Evolutionary conservation across 148 eudicot genomes (phyloP).

Genomic region (Rhododendron ferrugineum): DNA sequence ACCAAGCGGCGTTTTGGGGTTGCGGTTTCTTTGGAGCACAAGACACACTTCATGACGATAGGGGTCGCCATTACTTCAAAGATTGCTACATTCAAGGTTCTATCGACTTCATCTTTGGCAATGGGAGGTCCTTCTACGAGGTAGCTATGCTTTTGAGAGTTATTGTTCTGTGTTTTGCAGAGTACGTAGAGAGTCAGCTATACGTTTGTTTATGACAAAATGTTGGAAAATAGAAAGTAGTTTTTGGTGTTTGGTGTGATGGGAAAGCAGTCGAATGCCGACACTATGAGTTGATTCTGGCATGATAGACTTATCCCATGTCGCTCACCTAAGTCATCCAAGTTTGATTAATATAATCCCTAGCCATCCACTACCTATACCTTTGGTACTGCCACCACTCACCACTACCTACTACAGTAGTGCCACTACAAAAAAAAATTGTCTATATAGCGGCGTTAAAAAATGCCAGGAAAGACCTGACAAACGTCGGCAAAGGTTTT

Average conservation of each 20-base stretch:
- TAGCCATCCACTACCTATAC: too few relatives aligned
- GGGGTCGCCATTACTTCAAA: conserved; percentile 91
- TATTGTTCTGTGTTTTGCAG: not conserved
- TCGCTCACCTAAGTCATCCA: too few relatives aligned
- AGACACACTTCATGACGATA: conserved; percentile 85
- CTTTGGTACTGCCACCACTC: too few relatives aligned
- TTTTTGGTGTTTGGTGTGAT: not conserved
- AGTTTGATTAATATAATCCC: too few relatives aligned
- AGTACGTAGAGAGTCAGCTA: not conserved
- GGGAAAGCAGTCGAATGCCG: not conserved
- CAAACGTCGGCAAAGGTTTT: too few relatives aligned
- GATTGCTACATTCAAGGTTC: conserved; percentile 94
- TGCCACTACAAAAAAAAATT: too few relatives aligned
- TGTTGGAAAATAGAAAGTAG: not conserved
- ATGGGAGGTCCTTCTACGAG: conserved; percentile 75
- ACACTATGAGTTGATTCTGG: too few relatives aligned
- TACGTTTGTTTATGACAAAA: too few relatives aligned
- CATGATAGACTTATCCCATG: too few relatives aligned
- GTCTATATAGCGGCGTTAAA: too few relatives aligned
- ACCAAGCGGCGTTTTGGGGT: conserved; percentile 86
- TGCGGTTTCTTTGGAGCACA: conserved; percentile 97
- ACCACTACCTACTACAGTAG: too few relatives aligned
- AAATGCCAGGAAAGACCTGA: too few relatives aligned
- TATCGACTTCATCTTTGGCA: conserved; percentile 83
- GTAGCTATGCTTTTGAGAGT: conserved; percentile 19